Conservation (phyloP, 257 asterid species). For the Misopates orontium region DNA sequence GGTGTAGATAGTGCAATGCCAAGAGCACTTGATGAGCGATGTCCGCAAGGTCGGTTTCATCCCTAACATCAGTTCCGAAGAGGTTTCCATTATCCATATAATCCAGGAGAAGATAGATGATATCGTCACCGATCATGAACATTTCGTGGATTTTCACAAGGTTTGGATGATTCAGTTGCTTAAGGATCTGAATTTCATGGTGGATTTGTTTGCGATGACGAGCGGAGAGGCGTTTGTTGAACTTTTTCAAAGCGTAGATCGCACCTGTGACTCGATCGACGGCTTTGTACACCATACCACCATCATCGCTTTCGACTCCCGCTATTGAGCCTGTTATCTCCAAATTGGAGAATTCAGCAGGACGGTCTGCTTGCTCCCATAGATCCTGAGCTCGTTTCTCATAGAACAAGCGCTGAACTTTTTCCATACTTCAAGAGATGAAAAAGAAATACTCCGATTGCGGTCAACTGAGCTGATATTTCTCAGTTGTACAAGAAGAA, state of each 20-base stretch:
- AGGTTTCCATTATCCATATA: slow-evolving; percentile 21
- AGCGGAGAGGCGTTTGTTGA: slow-evolving; percentile 1
- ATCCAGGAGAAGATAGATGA: slow-evolving; percentile 30
- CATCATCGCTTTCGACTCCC: background rate
- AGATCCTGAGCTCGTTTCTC: background rate
- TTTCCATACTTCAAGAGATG: too few species aligned
- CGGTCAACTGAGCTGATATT: too few species aligned
- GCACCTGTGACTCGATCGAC: slow-evolving; percentile 22
- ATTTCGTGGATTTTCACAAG: slow-evolving; percentile 23
- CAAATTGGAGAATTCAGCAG: background rate
- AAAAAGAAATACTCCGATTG: too few species aligned
- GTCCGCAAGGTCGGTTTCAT: slow-evolving; percentile 11
- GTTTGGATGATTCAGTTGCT: slow-evolving; percentile 31
- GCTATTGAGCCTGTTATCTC: slow-evolving; percentile 1
- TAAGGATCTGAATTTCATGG: slow-evolving; percentile 22
- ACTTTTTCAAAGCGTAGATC: slow-evolving; percentile 24
- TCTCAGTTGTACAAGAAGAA: too few species aligned
- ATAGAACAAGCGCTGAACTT: background rate
- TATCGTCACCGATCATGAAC: background rate
- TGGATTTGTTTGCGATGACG: slow-evolving; percentile 16
- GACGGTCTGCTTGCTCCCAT: background rate
- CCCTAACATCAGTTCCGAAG: background rate
- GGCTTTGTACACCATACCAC: slow-evolving; percentile 18
- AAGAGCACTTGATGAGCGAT: slow-evolving; percentile 24
- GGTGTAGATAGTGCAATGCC: slow-evolving; percentile 34